Conservation (phyloP, 2,329 filamentous ascomycete species). For the Epichloe amarillans region DNA sequence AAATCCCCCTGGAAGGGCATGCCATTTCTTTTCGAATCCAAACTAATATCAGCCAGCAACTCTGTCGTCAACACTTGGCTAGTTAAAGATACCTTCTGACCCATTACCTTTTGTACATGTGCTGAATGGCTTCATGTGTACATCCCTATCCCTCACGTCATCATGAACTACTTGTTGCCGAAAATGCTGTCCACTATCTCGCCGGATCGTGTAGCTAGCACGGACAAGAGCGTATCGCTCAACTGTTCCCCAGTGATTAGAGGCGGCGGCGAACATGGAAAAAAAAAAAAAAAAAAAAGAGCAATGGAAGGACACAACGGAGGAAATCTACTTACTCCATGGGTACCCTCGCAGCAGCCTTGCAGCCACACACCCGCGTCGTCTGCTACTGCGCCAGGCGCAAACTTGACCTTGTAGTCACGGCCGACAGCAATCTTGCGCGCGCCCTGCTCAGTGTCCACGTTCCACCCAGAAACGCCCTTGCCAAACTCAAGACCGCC, state of each 20-base stretch:
- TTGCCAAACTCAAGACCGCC: conserved; percentile 17
- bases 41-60: not conserved
- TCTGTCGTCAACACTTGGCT: not conserved
- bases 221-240: conserved; percentile 70
- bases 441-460: conserved; percentile 23
- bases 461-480: conserved; percentile 28
- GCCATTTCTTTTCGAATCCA: not conserved
- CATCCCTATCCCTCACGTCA: not conserved
- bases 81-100: not conserved
- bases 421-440: conserved; percentile 53
- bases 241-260: conserved; percentile 32
- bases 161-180: conserved; percentile 8
- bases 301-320: not conserved
- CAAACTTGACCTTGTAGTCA: conserved; percentile 68
- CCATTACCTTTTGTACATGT: not conserved
- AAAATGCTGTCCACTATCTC: conserved; percentile 72
- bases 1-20: not conserved
- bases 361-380: conserved; percentile 82
- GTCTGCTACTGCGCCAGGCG: conserved; percentile 50
- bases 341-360: conserved; percentile 83
- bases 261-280: conserved; percentile 8
- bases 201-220: conserved; percentile 60
- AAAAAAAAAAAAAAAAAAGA: not conserved
- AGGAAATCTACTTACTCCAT: conserved; percentile 54
- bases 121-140: not conserved